These are phyloP conservation scores for Mixia osmundae DNA, from an alignment of 1,284 basidiomycete genomes.

Conservation along the genomic window DNA sequence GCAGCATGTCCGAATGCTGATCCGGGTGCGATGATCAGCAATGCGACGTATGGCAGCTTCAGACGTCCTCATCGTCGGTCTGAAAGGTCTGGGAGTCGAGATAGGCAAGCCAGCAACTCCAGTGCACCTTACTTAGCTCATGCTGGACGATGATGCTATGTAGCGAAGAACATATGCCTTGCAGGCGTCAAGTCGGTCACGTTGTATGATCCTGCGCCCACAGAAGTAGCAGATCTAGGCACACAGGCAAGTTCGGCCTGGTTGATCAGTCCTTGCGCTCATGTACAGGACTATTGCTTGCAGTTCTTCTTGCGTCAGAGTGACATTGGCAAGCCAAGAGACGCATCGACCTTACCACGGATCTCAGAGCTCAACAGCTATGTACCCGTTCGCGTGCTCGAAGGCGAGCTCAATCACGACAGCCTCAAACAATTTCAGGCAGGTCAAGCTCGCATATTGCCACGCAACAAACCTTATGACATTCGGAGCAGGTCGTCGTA, in stretches of 20 bases:
- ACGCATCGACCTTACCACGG: slow-evolving; percentile 62
- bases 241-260: slow-evolving; percentile 41
- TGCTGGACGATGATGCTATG: background rate
- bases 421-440: slow-evolving; percentile 72
- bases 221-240: slow-evolving; percentile 66
- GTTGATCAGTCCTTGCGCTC: background rate
- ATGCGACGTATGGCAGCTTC: slow-evolving; percentile 99
- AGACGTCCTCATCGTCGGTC: slow-evolving; percentile 80
- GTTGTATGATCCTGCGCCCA: slow-evolving; percentile 76
- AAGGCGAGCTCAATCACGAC: slow-evolving; percentile 50
- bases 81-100: slow-evolving; percentile 85
- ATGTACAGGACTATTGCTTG: background rate
- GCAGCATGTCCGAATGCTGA: background rate
- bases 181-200: slow-evolving; percentile 98
- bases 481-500: slow-evolving; percentile 72
- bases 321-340: slow-evolving; percentile 72
- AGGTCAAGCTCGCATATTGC: slow-evolving; percentile 19
- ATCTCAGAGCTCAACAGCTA: slow-evolving; percentile 90
- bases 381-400: slow-evolving; percentile 66
- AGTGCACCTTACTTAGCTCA: slow-evolving; percentile 5
- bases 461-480: no score
- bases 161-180: slow-evolving; percentile 86
- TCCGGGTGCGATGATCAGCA: slow-evolving; percentile 25
- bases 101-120: slow-evolving; percentile 50
- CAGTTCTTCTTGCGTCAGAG: slow-evolving; percentile 83